A percentile compares a stretch with the other conserved stretches of the same genome.
Evolutionary conservation across 1,139 yeast genomes (phyloP).

Genomic region (Sugiyamaella paludigena): DNA sequence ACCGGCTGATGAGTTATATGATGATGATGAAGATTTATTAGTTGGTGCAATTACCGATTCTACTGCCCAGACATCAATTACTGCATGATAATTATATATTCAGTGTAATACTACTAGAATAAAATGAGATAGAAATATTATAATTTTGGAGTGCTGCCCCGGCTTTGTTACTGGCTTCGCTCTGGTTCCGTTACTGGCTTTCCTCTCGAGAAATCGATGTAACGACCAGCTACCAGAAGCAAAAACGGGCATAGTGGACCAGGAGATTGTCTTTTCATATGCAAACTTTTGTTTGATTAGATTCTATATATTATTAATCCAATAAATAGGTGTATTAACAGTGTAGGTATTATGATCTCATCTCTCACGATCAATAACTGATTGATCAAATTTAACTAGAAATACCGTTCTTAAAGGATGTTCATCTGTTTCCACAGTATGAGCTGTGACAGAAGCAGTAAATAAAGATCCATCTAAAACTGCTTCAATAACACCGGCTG

Average conservation of each 20-base stretch:
- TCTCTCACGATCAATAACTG: conserved; percentile 27
- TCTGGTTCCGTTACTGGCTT: no score
- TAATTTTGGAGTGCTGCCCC: no score
- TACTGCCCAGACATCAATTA: conserved; percentile 5
- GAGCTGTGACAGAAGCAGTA: conserved; percentile 84
- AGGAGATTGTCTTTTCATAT: no score
- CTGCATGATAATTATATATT: no score
- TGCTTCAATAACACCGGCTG: conserved; percentile 92
- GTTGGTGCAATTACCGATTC: conserved; percentile 8
- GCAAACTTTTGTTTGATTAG: no score
- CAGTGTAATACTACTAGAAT: not conserved
- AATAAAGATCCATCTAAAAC: conserved; percentile 78
- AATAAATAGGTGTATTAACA: no score
- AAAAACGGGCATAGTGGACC: no score
- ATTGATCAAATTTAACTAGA: conserved; percentile 60
- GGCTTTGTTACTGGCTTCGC: no score
- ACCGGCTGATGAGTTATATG: conserved; percentile 25
- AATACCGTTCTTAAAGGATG: conserved; percentile 76
- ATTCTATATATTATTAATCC: no score
- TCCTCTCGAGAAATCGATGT: no score
- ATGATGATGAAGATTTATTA: conserved; percentile 32
- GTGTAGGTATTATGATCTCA: not conserved
- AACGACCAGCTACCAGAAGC: no score
- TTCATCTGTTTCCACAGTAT: conserved; percentile 66
- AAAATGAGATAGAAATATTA: no score